A percentile compares a stretch with the other conserved stretches of the same genome.
Evolutionary conservation across 2,329 filamentous ascomycete species (phyloP).

Genomic region (Aspergillus pseudotamarii): DNA sequence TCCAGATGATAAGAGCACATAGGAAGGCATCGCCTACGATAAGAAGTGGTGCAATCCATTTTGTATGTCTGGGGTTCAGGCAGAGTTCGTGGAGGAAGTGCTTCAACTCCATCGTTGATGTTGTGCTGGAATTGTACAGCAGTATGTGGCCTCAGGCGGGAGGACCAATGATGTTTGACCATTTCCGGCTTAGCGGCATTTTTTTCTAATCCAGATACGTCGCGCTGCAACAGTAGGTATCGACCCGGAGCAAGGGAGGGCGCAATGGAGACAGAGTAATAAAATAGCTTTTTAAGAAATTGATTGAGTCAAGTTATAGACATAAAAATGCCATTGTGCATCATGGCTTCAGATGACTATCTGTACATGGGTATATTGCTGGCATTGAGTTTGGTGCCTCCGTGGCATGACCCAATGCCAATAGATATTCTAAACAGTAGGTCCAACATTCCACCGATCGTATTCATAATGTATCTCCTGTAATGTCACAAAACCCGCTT

Average conservation of each 20-base stretch:
- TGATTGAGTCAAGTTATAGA: neutral
- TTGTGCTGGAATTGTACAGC: conserved; percentile 5
- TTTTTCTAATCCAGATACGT: neutral
- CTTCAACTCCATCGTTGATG: conserved; percentile 36
- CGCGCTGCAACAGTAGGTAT: neutral
- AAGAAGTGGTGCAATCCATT: conserved; percentile 68
- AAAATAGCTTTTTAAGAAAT: neutral
- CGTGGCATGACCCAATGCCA: conserved; percentile 1
- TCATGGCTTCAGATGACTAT: conserved; percentile 13
- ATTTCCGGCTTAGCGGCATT: conserved; percentile 23
- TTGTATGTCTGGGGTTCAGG: conserved; percentile 58
- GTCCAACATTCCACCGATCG: neutral
- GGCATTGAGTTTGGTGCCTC: conserved; percentile 7
- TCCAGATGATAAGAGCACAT: conserved; percentile 75
- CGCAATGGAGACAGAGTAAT: neutral
- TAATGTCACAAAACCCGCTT: neutral
- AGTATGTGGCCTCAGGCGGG: conserved; percentile 17
- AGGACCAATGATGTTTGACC: conserved; percentile 21
- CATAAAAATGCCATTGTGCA: conserved; percentile 2
- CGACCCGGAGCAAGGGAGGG: neutral
- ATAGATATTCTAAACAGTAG: conserved; percentile 5
- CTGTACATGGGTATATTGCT: conserved; percentile 30
- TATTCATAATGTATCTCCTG: neutral
- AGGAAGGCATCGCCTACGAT: conserved; percentile 71
- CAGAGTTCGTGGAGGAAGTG: conserved; percentile 44